Evolutionary conservation across 2,329 filamentous ascomycete species (phyloP), one percentile per base, ranked within the genome.

Genomic region (Calonectria leucothoes): DNA sequence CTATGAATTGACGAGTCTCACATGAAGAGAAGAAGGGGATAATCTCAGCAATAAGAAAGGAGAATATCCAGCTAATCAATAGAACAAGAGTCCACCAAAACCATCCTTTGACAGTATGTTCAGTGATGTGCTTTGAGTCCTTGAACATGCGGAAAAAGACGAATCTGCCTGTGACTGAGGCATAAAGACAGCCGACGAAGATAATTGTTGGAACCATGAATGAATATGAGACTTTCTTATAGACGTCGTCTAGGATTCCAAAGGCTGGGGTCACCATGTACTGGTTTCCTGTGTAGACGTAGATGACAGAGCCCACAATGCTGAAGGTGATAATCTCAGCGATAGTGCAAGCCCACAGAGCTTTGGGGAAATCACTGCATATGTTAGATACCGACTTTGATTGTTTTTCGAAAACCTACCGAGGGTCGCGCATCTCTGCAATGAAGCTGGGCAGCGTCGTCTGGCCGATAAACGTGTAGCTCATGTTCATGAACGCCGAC

Each of bases 121-220:
- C 92, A 74, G 89, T 92, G 88, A 96, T 92, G 86, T 98, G 96
- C 72, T 89, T 90, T 0, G 95, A 94, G 79, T 93, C 92, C 70
- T 93, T 91, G 84, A 98, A 98, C 25, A 97, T 82, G 75, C 95
- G 94, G 90, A 98, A 97, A 87, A 98, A 98, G 80, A 98, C 87
- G 86, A 98, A 98, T 42, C 96, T 93, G 0, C 94, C 94, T 4
- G 95, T 96, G 1, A 98, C 95, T 0, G 94, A 97, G 17, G 96
- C 95, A 82, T 98, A 98, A 23, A 98, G 85, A 0, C 97, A 95
- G 10, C 96, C 96, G 5, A 98, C 86, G 87, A 98, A 98, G 81
- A 98, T 95, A 76, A 98, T 89, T 0, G 96, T 98, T 0, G 96
- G 96, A 37, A 98, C 94, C 95, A 98, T 98, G 87, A 98, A 98